Conservation (phyloP, 2,329 filamentous ascomycete genomes). For the Sclerotinia subarctica region DNA sequence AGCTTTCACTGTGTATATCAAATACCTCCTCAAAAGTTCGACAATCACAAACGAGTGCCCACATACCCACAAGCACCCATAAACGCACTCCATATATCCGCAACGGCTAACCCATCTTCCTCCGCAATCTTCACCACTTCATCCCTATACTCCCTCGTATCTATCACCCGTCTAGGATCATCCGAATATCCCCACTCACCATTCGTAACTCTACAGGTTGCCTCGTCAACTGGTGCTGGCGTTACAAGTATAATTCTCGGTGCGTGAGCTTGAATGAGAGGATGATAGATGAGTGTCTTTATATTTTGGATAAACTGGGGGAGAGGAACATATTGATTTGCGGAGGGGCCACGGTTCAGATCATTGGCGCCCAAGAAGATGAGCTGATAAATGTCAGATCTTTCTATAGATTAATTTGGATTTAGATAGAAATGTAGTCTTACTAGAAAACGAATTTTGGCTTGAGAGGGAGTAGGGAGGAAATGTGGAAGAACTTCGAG, state of each 20-base stretch:
- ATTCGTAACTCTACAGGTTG: slow-evolving; percentile 44
- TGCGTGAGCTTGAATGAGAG: slow-evolving; percentile 63
- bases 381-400: slow-evolving; percentile 24
- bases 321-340: slow-evolving; percentile 71
- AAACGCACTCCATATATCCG: slow-evolving; percentile 77
- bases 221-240: slow-evolving; percentile 80
- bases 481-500: slow-evolving; percentile 25
- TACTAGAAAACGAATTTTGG: slow-evolving; percentile 40
- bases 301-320: slow-evolving; percentile 71
- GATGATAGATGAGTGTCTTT: slow-evolving; percentile 66
- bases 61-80: slow-evolving; percentile 52
- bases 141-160: slow-evolving; percentile 56
- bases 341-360: slow-evolving; percentile 59
- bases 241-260: slow-evolving; percentile 74
- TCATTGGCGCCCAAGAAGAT: slow-evolving; percentile 91
- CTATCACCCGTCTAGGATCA: slow-evolving; percentile 40
- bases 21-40: background rate
- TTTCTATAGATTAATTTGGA: background rate
- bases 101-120: slow-evolving; percentile 50
- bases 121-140: slow-evolving; percentile 56
- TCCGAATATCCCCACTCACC: slow-evolving; percentile 46
- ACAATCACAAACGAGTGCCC: too few species aligned
- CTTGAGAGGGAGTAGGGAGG: slow-evolving; percentile 31
- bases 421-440: slow-evolving; percentile 35
- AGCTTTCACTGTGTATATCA: too few species aligned